Evolutionary conservation across 345 rosid species (phyloP).

Genomic region (Clausena lansium): DNA sequence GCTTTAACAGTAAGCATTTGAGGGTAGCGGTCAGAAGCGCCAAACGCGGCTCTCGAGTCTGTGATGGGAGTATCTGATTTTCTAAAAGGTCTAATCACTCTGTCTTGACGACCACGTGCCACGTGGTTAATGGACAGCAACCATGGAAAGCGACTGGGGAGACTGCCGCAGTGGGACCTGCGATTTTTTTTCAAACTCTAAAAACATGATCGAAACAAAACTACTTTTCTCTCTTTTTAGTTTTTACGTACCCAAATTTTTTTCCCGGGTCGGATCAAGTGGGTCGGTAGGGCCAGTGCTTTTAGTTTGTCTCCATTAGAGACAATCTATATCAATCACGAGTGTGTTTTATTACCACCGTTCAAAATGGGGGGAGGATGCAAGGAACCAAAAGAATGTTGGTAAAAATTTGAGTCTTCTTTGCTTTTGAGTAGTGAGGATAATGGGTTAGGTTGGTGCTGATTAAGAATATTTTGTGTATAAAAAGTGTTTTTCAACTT

Average conservation of each 20-base stretch:
- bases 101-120: constrained; percentile 27
- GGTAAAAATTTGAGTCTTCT: not conserved
- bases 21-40: constrained; percentile 7
- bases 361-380: not conserved
- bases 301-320: not conserved
- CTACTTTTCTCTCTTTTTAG: not conserved
- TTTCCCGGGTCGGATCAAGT: not conserved
- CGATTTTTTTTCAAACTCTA: constrained; percentile 2
- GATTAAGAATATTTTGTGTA: not conserved
- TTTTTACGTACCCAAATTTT: not conserved
- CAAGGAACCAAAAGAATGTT: constrained; percentile 1
- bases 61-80: not conserved
- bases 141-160: not conserved
- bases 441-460: constrained; percentile 14
- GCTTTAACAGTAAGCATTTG: not conserved
- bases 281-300: not conserved
- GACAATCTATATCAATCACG: not conserved
- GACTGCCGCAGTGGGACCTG: not conserved
- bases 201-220: constrained; percentile 11
- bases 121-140: constrained; percentile 28
- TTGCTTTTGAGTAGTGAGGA: not conserved
- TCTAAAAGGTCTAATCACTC: not conserved
- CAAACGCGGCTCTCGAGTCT: constrained; percentile 30
- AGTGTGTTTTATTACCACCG: not conserved
- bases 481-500: not conserved